Evolutionary conservation across 2,329 filamentous ascomycete genomes (phyloP).

Genomic region (Aureobasidium melanogenum): DNA sequence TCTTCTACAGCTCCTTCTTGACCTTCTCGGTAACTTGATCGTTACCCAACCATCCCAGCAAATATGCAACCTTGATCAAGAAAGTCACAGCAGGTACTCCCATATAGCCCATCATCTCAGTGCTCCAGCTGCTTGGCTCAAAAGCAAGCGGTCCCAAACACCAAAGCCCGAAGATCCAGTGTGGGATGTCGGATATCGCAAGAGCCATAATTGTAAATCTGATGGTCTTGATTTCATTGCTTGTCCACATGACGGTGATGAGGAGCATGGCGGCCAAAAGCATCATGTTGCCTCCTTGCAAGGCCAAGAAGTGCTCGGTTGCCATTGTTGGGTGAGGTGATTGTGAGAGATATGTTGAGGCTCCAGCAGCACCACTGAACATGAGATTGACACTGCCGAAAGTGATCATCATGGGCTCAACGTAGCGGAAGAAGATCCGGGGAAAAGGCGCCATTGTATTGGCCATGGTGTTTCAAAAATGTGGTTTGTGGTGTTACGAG

Average conservation of each 20-base stretch:
- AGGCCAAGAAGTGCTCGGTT: background rate
- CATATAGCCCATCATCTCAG: constrained; percentile 5
- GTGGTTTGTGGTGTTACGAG: background rate
- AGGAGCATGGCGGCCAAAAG: background rate
- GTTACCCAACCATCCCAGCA: background rate
- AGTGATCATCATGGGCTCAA: constrained; percentile 3
- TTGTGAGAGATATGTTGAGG: constrained; percentile 7
- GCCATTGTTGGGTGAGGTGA: background rate
- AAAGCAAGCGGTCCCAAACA: constrained; percentile 5
- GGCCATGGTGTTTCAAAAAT: background rate
- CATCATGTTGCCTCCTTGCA: constrained; percentile 8
- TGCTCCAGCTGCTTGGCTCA: background rate
- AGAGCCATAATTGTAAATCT: constrained; percentile 5
- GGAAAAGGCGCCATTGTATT: background rate
- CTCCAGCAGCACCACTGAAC: background rate
- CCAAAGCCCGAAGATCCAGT: background rate
- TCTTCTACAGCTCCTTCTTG: background rate
- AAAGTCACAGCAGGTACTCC: constrained; percentile 4
- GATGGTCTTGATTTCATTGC: background rate
- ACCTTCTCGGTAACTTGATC: background rate
- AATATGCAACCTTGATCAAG: background rate
- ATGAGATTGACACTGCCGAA: constrained; percentile 3
- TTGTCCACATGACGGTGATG: constrained; percentile 6
- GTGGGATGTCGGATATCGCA: background rate
- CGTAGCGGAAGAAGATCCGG: background rate